phyloP scores from a whole-genome alignment of 1,284 basidiomycete species.

The Ceratobasidium sp. region DNA sequence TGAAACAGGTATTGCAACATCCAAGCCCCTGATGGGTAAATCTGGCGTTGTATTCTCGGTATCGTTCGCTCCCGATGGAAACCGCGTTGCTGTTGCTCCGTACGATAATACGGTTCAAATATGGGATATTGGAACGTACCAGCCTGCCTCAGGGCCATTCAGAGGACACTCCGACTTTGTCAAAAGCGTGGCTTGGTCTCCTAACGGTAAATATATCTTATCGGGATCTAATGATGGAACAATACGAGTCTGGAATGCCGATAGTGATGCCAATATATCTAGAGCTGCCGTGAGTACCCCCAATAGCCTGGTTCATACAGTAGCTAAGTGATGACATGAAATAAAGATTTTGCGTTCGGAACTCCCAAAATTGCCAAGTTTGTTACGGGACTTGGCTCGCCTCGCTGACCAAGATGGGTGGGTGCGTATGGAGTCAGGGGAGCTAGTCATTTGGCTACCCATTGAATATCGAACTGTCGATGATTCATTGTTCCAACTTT shows the following conservation, averaged over 20 bases:
- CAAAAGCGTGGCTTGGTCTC: constrained; percentile 2
- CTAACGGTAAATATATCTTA: not conserved
- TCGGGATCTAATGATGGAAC: constrained; percentile 10
- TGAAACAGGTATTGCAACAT: not conserved
- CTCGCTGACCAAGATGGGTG: constrained; percentile 2
- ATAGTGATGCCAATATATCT: not conserved
- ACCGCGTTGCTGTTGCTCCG: not conserved
- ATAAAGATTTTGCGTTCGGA: too few species aligned
- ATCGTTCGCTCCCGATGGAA: not conserved
- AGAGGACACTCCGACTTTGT: constrained; percentile 4
- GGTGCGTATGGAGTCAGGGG: not conserved
- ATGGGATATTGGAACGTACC: not conserved
- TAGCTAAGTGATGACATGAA: too few species aligned
- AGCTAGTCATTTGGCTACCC: not conserved
- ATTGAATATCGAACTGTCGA: not conserved
- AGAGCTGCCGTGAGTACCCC: too few species aligned
- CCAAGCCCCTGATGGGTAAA: not conserved
- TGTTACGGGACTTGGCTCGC: not conserved
- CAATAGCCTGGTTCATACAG: too few species aligned
- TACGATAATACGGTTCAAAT: constrained; percentile 3
- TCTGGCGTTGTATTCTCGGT: constrained; percentile 2
- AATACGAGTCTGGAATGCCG: constrained; percentile 18
- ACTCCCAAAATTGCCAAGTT: not conserved
- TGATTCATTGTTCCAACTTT: not conserved
- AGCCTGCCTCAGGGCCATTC: not conserved